Base-by-base conservation (phyloP, 805 yeast genomes). In the Wickerhamiella shivajii region DNA sequence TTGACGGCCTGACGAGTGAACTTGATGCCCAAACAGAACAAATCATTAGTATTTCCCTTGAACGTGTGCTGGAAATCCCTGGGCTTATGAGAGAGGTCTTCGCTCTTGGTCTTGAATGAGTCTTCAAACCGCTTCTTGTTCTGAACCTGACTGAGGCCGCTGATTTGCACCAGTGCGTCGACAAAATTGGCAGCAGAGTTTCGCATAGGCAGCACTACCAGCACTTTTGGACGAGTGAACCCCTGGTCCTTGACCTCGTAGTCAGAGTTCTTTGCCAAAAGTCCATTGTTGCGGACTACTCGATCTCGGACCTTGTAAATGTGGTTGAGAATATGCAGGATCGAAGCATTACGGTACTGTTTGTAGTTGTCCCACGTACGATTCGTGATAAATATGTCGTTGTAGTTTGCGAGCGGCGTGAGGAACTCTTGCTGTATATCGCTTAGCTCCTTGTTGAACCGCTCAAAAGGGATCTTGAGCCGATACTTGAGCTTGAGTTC, bases 11-110 rank as follows among this genome's bases (percentile, higher is more conserved):
- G 87, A 49, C 95, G 68, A 1, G 96, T 83, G 54, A 84, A 73
- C 55, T 87, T 90, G 23, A 81, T 48, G n/a, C 98, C 97, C 5
- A 90, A 45, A 34, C 90, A 77, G 56, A 90, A 90, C 57, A 79
- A 76, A 60, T 90, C 98, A 50, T 79, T 80, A 10, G 85, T 72
- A 57, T 85, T 87, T 10, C 98, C 98, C 40, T 72, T 71, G 59
- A 90, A 90, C 31, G 71, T 56, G 29, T 72, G 67, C 47, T 68
- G 70, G 56, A 87, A 90, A 46, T 87, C 95, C 7, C 70, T 77
- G 0, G 97, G 93, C 51, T 80, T 90, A 27, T 61, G 56, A 3
- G 50, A 60, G 1, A 73, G 65, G 6, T 64, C 62, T 18, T 54
- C 55, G 2, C 67, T 60, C 8, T 62, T 67, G 13, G 67, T 67